Percentiles rank a stretch among this genome's conserved stretches.
Evolutionary conservation across 495 filamentous ascomycete genomes (phyloP).

Genomic region (Geopyxis carbonaria): DNA sequence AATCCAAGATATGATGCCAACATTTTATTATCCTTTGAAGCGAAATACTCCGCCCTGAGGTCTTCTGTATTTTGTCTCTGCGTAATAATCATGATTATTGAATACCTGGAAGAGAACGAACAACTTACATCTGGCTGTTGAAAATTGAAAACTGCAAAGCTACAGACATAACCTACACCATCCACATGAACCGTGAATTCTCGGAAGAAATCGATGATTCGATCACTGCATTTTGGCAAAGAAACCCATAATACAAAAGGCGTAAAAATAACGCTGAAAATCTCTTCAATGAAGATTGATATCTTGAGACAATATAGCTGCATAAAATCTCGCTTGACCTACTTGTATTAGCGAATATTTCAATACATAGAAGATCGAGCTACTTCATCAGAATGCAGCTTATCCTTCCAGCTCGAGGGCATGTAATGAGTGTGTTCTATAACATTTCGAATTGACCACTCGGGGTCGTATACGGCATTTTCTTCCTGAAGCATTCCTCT

Average conservation of each 20-base stretch:
- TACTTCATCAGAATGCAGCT: constrained; percentile 77
- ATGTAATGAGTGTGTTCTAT: constrained; percentile 83
- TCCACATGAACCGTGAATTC: constrained; percentile 96
- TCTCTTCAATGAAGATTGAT: constrained; percentile 79
- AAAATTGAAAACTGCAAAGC: constrained; percentile 96
- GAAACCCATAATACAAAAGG: constrained; percentile 79
- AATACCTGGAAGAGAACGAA: not conserved
- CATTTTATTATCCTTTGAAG: constrained; percentile 94
- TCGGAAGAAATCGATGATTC: constrained; percentile 90
- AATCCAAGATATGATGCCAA: constrained; percentile 86
- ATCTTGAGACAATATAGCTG: constrained; percentile 75
- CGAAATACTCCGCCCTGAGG: constrained; percentile 78
- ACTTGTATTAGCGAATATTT: constrained; percentile 3
- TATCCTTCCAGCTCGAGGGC: constrained; percentile 70
- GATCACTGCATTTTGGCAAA: constrained; percentile 76
- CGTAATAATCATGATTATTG: not conserved
- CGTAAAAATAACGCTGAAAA: constrained; percentile 78
- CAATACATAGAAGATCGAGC: constrained; percentile 19
- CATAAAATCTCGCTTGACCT: constrained; percentile 62
- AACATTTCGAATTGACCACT: constrained; percentile 70
- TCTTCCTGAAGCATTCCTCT: constrained; percentile 70
- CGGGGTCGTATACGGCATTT: constrained; percentile 77
- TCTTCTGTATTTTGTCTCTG: constrained; percentile 31
- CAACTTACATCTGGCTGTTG: constrained; percentile 42
- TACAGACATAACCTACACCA: constrained; percentile 87